Evolutionary conservation across 1,284 basidiomycete genomes (phyloP), one percentile per base, ranked within the genome.

Genomic region (Leccinum variabile): DNA sequence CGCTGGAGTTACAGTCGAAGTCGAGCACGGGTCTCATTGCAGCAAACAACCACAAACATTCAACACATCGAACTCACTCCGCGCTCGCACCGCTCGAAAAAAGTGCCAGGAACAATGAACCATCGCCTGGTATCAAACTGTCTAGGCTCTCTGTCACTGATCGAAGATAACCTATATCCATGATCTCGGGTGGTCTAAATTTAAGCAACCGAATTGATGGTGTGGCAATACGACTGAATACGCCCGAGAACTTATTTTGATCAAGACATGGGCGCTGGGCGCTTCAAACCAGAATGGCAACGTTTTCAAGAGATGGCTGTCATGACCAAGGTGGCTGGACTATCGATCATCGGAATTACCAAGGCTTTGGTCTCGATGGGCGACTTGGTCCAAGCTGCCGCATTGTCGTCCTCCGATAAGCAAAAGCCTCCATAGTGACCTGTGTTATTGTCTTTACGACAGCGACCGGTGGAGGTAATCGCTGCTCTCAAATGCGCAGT

Each of bases 311-410:
- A 37, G 16, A 28, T 28, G 28, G 35, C n/a, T 18, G 46, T 49
- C 46, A 49, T 49, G 46, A 49, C 18, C 46, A 22, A 22, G 18
- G n/a, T 46, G 44, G 44, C 44, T 18, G 18, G 44, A n/a, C 16
- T 16, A n/a, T 18, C 62, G 35, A 28, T 32, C 11, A 28, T 33
- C 52, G 65, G 14, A 65, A 41, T 22, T 28, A n/a, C 18, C 25
- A 16, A 14, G 25, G 7, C 16, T 9, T 44, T 9, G 1, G 14
- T 7, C 57, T 16, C 14, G 6, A 46, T 18, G 18, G n/a, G 11
- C 14, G 14, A 52, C 13, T 22, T 49, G 46, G 46, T 49, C 46
- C 22, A 49, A 49, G 22, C 46, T 13, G 22, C 22, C 46, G 46
- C 46, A 49, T 49, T 11, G 22, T 49, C 46, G 22, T 49, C 22